phyloP scores from a whole-genome alignment of 2,329 filamentous ascomycete genomes.

The Mycosphaerella sp. region DNA sequence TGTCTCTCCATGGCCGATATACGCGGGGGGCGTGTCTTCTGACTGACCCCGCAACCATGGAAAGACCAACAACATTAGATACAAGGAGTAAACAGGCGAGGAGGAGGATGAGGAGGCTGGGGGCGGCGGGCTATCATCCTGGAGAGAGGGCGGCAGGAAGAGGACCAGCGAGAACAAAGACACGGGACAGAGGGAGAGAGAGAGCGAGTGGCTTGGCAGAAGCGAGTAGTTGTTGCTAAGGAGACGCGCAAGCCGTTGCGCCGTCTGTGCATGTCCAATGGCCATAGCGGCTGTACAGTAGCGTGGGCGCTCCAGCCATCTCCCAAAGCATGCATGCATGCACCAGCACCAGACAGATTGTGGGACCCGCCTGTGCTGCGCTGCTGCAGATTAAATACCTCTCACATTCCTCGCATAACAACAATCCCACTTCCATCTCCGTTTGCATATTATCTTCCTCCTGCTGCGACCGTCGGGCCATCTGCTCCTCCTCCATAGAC shows the following conservation, averaged over 20 bases:
- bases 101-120: slow-evolving; percentile 4
- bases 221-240: slow-evolving; percentile 11
- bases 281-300: not conserved
- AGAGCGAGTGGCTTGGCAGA: not conserved
- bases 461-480: slow-evolving; percentile 18
- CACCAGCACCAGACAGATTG: slow-evolving; percentile 7
- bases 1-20: too few relatives aligned
- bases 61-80: too few relatives aligned
- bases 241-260: slow-evolving; percentile 7
- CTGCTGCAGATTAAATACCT: slow-evolving; percentile 19
- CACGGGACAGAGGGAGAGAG: too few relatives aligned
- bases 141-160: too few relatives aligned
- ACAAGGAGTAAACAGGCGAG: too few relatives aligned
- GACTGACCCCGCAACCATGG: too few relatives aligned
- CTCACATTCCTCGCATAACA: slow-evolving; percentile 21
- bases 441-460: slow-evolving; percentile 15
- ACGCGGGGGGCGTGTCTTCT: too few relatives aligned
- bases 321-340: not conserved
- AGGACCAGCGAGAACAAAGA: too few relatives aligned
- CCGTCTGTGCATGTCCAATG: not conserved
- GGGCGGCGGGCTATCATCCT: too few relatives aligned
- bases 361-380: slow-evolving; percentile 10
- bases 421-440: slow-evolving; percentile 16
- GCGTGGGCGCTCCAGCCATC: slow-evolving; percentile 11
- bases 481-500: slow-evolving; percentile 16